A percentile compares a stretch with the other conserved stretches of the same genome.
These are phyloP conservation scores for Oldenlandia corymbosa DNA, from an alignment of 257 asterid genomes.

Conservation along the genomic window DNA sequence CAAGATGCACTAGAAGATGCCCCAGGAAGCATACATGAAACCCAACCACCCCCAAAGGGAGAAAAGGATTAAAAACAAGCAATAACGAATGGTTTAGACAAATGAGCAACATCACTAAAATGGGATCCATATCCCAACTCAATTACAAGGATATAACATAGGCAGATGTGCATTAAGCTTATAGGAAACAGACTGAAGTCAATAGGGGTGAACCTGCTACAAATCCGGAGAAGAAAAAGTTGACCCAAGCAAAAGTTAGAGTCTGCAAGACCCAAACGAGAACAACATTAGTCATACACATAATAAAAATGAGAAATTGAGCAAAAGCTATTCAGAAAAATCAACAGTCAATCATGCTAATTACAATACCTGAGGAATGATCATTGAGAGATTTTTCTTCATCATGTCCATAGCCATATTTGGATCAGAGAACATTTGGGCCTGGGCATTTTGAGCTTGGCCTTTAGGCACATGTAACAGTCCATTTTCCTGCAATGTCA, in stretches of 20 bases:
- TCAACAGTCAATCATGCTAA: slow-evolving; percentile 8
- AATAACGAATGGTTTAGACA: neutral
- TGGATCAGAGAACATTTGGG: slow-evolving; percentile 97
- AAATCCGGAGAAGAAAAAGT: slow-evolving; percentile 96
- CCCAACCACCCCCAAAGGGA: neutral
- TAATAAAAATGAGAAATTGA: slow-evolving; percentile 4
- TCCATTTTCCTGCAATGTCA: slow-evolving; percentile 73
- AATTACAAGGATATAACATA: neutral
- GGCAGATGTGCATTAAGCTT: neutral
- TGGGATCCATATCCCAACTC: neutral
- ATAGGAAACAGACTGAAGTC: slow-evolving; percentile 12
- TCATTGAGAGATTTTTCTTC: slow-evolving; percentile 93
- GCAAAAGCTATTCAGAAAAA: slow-evolving; percentile 1
- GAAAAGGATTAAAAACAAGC: neutral
- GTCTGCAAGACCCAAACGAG: slow-evolving; percentile 50
- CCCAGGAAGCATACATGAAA: neutral
- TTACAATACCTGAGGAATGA: slow-evolving; percentile 76
- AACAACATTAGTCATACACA: neutral
- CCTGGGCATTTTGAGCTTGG: slow-evolving; percentile 84
- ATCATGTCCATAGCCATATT: slow-evolving; percentile 99
- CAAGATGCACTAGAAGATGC: neutral
- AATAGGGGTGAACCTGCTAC: slow-evolving; percentile 66
- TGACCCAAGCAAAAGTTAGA: slow-evolving; percentile 93
- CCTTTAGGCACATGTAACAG: slow-evolving; percentile 81
- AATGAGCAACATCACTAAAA: neutral